Percentiles rank a stretch among this genome's conserved stretches.
Conservation (phyloP, 169 alveolate species). For the Eimeria zaria region DNA sequence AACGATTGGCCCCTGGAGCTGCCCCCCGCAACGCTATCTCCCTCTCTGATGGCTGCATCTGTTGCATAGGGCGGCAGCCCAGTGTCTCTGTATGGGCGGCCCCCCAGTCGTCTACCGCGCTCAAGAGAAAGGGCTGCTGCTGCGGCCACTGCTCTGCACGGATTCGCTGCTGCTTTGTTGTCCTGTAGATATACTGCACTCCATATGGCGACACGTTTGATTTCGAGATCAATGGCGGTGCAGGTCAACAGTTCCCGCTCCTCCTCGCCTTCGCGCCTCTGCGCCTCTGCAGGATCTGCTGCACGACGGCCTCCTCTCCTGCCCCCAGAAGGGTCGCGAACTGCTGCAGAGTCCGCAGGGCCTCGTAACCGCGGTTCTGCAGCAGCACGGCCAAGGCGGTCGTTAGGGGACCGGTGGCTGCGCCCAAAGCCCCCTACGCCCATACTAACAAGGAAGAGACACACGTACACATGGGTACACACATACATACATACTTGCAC, state of each 20-base stretch:
- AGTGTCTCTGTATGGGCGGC: not conserved
- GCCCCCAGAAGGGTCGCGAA: not conserved
- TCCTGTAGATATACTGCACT: conserved; percentile 65
- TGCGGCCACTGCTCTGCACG: conserved; percentile 55
- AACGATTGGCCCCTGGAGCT: not conserved
- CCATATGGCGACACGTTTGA: conserved; percentile 70
- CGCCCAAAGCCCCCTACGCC: conserved; percentile 8
- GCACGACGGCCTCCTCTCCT: conserved; percentile 24
- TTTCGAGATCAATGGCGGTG: conserved; percentile 56
- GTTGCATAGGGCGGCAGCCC: not conserved
- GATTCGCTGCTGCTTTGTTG: conserved; percentile 68
- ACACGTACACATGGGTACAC: no score
- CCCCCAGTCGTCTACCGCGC: not conserved
- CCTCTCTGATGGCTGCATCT: not conserved
- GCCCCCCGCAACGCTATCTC: conserved; percentile 8
- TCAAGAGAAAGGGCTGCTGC: conserved; percentile 28
- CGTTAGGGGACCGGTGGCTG: not conserved
- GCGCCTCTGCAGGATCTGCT: not conserved
- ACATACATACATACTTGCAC: no score
- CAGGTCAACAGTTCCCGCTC: conserved; percentile 52
- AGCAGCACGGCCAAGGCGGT: not conserved
- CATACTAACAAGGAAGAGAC: not conserved
- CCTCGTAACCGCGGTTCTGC: not conserved
- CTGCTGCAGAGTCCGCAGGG: not conserved
- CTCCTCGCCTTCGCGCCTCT: conserved; percentile 10